Evolutionary conservation across 768 basidiomycete genomes (phyloP).

Genomic region (Mycena indigotica): DNA sequence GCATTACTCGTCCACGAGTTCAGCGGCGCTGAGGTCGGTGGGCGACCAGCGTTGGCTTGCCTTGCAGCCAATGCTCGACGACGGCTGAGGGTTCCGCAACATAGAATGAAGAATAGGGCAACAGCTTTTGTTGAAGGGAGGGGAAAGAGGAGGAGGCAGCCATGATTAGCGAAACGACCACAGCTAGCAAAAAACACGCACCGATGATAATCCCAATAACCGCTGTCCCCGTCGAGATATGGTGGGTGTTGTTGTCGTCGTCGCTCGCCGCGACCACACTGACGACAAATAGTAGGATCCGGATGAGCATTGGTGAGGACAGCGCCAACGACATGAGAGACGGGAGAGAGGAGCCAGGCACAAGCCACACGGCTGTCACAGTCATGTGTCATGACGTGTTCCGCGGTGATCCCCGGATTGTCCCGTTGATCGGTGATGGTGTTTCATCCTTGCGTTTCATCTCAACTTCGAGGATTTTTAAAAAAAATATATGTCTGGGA

Average conservation of each 20-base stretch:
- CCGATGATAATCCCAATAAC: neutral
- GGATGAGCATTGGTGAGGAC: neutral
- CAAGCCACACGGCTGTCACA: no score
- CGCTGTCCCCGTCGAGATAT: neutral
- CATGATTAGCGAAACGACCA: neutral
- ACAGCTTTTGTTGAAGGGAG: neutral
- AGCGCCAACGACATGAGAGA: no score
- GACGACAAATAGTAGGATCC: constrained; percentile 26
- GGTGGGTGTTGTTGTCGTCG: neutral
- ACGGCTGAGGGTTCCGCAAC: constrained; percentile 13
- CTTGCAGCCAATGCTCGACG: neutral
- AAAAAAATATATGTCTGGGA: no score
- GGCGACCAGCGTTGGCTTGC: neutral
- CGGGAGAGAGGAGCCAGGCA: no score
- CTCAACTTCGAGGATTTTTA: no score
- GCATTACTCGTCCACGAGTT: neutral
- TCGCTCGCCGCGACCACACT: constrained; percentile 8
- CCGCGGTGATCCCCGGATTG: no score
- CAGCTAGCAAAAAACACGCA: neutral
- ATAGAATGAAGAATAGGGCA: constrained; percentile 9
- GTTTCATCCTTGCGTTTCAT: no score
- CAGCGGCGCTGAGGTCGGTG: neutral
- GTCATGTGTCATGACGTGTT: no score
- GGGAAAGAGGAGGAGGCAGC: neutral
- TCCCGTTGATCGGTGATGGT: no score